Evolutionary conservation across 352 stramenopile genomes (phyloP).

Genomic region (Phytopythium kandeliae): DNA sequence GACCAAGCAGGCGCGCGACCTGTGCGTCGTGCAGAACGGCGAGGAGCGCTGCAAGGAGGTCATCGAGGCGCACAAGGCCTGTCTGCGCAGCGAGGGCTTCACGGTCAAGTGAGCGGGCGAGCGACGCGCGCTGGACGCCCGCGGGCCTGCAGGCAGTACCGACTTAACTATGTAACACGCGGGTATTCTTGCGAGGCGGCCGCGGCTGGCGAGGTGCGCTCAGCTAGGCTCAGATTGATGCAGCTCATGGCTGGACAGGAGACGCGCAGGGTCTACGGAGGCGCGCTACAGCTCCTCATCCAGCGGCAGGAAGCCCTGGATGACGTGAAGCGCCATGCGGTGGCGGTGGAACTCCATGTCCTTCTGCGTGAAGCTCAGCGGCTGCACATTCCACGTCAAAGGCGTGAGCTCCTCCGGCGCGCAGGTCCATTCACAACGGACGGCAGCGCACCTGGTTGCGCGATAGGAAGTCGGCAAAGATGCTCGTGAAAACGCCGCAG

Average conservation of each 20-base stretch:
- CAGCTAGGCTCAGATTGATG: no score
- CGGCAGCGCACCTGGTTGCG: constrained; percentile 40
- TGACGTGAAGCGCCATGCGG: constrained; percentile 76
- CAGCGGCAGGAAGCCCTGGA: constrained; percentile 51
- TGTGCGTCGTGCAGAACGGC: constrained; percentile 91
- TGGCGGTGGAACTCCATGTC: constrained; percentile 83
- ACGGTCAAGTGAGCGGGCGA: constrained; percentile 69
- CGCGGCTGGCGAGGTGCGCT: no score
- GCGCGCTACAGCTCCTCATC: constrained; percentile 53
- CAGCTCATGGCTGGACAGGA: no score
- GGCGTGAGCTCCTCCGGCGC: no score
- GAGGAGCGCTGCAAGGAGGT: constrained; percentile 92
- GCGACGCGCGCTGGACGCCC: not conserved
- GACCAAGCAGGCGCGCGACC: constrained; percentile 91
- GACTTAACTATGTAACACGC: not conserved
- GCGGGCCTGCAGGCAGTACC: no score
- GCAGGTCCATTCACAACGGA: no score
- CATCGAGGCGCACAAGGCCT: constrained; percentile 97
- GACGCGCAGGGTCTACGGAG: no score
- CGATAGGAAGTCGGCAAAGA: constrained; percentile 80
- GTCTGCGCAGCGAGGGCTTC: constrained; percentile 95
- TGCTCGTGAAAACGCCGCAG: constrained; percentile 84
- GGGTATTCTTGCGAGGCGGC: not conserved
- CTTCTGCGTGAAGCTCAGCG: constrained; percentile 64
- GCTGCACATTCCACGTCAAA: no score